Evolutionary conservation across 495 filamentous ascomycete species (phyloP), one percentile per base, ranked within the genome.

Genomic region (Neurospora sp.): DNA sequence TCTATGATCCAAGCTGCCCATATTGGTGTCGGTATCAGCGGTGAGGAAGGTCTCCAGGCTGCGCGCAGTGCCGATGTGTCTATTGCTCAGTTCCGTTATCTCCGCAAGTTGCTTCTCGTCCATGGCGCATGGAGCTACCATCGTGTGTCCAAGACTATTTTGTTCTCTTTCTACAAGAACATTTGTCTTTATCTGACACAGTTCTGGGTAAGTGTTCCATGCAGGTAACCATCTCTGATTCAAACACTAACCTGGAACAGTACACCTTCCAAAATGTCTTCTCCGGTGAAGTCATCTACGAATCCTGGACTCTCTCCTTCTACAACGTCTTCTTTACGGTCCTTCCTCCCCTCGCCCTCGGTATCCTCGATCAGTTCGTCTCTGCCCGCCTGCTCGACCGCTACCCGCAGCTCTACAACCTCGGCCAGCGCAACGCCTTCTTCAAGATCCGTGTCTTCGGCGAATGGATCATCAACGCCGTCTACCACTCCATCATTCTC

Each of bases 141-240:
- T 76, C 93, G 96, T 45, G 93, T 99, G 78, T 93, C 91, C 86
- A 97, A 95, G 80, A 92, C 96, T 40, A 98, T 99, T 75, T 82
- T 99, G 59, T 99, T 98, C 82, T 98, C 96, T 1, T 99, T 97
- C 80, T 99, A 99, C 86, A 99, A 99, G 86, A 99, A 99, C 83
- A 97, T 98, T 75, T 91, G 94, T 3, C 85, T 99, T 59, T 98
- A 97, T 83, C 96, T 98, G 90, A 99, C 96, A 77, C 96, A 99
- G 81, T 99, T 99, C 81, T 99, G 96, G 95, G 90, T 92, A 84
- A 83, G 90, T 73, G 6, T 37, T 20, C 10, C n/a, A 35, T 31
- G 31, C 44, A 10, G 3, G n/a, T 68, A 40, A 53, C 27, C 12
- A 35, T 40, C 7, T 65, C 69, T 59, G 20, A 16, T n/a, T 37